Evolutionary conservation across 2,329 filamentous ascomycete species (phyloP).

Genomic region (Pseudocercospora fuligena): DNA sequence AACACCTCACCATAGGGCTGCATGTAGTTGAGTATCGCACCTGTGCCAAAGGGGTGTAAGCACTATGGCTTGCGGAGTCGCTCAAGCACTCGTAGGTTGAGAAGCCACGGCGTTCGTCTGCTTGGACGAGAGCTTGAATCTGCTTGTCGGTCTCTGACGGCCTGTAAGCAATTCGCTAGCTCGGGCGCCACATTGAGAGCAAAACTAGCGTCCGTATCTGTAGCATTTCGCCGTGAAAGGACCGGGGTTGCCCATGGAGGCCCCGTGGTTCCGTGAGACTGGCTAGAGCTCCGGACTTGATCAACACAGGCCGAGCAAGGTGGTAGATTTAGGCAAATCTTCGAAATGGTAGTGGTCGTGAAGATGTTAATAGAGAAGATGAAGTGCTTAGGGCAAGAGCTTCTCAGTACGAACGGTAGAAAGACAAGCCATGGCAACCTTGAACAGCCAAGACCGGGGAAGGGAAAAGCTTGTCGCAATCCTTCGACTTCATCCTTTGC

Average conservation of each 20-base stretch:
- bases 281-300: neutral
- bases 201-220: neutral
- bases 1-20: neutral
- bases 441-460: neutral
- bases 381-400: no score
- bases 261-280: neutral
- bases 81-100: neutral
- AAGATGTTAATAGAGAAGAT: no score
- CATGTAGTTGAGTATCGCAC: neutral
- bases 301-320: neutral
- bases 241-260: conserved; percentile 3
- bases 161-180: neutral
- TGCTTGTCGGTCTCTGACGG: conserved; percentile 8
- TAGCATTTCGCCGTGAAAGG: neutral
- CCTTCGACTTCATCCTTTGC: neutral
- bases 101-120: neutral
- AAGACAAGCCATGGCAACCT: neutral
- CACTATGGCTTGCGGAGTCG: neutral
- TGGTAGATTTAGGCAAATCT: neutral
- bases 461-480: neutral
- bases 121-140: neutral
- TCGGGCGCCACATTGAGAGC: neutral
- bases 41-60: neutral
- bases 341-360: no score
- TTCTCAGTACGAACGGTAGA: neutral